phyloP scores from a whole-genome alignment of 2,329 filamentous ascomycete species.

The Colletotrichum gloeosporioides region DNA sequence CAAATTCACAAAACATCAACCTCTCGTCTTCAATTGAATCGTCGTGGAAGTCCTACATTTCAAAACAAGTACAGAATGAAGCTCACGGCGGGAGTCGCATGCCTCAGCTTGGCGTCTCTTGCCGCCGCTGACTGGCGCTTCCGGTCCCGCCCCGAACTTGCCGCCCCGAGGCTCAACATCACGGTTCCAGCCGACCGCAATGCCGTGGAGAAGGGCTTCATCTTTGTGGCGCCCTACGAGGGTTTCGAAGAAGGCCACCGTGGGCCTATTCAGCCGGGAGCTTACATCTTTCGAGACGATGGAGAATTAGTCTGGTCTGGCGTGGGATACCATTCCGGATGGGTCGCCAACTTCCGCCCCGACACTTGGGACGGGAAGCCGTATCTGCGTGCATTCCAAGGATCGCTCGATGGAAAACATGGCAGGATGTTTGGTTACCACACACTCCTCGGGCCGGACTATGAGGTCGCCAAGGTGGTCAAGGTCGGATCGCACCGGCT shows the following conservation, averaged over 20 bases:
- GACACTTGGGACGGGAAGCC: neutral
- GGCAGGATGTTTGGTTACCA: neutral
- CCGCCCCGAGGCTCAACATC: neutral
- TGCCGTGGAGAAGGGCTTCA: neutral
- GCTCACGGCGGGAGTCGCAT: neutral
- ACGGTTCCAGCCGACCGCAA: neutral
- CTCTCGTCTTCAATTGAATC: neutral
- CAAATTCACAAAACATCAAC: neutral
- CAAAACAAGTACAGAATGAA: rapidly evolving
- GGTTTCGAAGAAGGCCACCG: neutral
- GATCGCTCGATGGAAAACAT: rapidly evolving
- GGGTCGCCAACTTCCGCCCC: neutral
- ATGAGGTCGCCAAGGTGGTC: neutral
- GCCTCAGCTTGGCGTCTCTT: neutral
- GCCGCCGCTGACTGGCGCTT: neutral
- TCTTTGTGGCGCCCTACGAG: neutral
- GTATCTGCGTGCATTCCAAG: neutral
- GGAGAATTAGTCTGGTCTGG: neutral
- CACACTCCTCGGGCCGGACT: neutral
- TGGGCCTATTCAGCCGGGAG: neutral
- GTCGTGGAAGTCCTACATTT: rapidly evolving
- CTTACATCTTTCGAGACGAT: neutral
- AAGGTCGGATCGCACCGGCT: neutral
- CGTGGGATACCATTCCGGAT: neutral
- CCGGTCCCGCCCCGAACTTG: neutral